Base-by-base conservation (phyloP, 345 rosid species). In the Turnera subulata region DNA sequence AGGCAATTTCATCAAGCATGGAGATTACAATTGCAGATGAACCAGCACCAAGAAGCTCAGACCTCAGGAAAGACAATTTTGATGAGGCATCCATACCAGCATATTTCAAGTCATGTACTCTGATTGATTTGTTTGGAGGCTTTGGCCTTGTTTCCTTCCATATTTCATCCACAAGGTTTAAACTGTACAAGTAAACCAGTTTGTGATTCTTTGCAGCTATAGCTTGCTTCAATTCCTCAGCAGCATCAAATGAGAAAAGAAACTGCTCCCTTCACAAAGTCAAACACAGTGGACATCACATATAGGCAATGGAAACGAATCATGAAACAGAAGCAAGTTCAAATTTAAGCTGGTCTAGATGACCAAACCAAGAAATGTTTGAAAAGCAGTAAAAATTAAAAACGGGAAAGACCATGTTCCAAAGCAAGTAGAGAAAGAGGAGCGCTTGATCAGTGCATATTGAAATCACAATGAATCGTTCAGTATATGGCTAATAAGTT, bases 1-100 rank as follows among this genome's bases (percentile, higher is more conserved):
- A 92, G 46, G 98, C 93, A 64, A 89, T 78, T 75, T 92, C 98
- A 79, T 92, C 96, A 73, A 89, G 98, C 95, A 84, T 85, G 16
- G 96, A 92, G 60, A 89, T 78, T 53, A 84, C 83, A 26, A 86
- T 86, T 59, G 95, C 88, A 58, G 89, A 89, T 63, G 96, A 71
- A 46, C 88, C 91, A 0, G 85, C 82, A 52, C 69, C 91, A 62
- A 66, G 74, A 51, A 92, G 77, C 71, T 83, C 79, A 18, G 83
- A 77, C 69, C 93, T 83, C 68, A 92, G 69, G 73, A 73, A 62
- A 59, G 82, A 70, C 59, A 92, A 67, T 69, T 92, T 92, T 48
- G 95, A 81, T 26, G 66, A 73, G 62, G 72, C 95, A 64, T 89
- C 93, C 17, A 89, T 44, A 55, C 98, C 98, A 43, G 98, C 93